Evolutionary conservation across 768 basidiomycete genomes (phyloP).

Genomic region (Melanogaster broomeanus): DNA sequence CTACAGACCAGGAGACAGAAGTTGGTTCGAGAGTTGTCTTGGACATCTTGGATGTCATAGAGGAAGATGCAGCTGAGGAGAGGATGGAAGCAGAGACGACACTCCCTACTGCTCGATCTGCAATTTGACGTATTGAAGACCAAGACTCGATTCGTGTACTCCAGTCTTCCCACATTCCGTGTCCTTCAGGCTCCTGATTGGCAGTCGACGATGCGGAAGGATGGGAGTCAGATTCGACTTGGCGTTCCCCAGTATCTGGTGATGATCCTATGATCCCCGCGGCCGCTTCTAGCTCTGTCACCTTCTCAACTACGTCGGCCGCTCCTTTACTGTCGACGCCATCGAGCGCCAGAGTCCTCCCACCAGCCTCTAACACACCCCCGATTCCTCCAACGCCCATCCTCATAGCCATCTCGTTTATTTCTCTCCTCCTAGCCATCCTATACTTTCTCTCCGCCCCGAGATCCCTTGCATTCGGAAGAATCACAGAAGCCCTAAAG

Average conservation of each 20-base stretch:
- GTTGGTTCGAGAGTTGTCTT: constrained; percentile 45
- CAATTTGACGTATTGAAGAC: constrained; percentile 68
- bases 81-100: constrained; percentile 42
- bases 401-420: constrained; percentile 82
- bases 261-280: constrained; percentile 14
- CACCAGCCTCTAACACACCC: constrained; percentile 50
- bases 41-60: constrained; percentile 20
- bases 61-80: constrained; percentile 5
- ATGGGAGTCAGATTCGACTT: not conserved
- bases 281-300: constrained; percentile 12
- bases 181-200: constrained; percentile 18
- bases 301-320: constrained; percentile 4
- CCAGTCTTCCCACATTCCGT: constrained; percentile 63
- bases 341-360: not conserved
- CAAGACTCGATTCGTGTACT: constrained; percentile 68
- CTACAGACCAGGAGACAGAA: constrained; percentile 63
- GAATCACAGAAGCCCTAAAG: constrained; percentile 70
- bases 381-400: constrained; percentile 81
- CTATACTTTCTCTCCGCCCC: constrained; percentile 57
- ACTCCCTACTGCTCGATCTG: constrained; percentile 74
- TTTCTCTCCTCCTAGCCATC: constrained; percentile 63
- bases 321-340: not conserved
- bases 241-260: constrained; percentile 12
- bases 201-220: constrained; percentile 4
- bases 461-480: constrained; percentile 61